A percentile compares a stretch with the other conserved stretches of the same genome.
phyloP scores from a whole-genome alignment of 805 yeast species.

The Yarrowia hollandica region DNA sequence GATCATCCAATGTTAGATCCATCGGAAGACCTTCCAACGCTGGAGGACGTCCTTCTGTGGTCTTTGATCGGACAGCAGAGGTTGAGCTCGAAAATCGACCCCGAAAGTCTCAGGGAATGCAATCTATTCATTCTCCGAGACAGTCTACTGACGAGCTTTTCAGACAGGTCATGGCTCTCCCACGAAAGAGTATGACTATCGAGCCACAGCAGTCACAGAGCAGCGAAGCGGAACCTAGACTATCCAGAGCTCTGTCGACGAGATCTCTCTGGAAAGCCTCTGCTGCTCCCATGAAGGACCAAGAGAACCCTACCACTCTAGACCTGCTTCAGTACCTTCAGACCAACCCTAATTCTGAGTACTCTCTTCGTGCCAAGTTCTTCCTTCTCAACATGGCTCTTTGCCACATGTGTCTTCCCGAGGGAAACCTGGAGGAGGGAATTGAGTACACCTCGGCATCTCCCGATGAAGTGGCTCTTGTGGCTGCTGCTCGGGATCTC shows the following conservation, averaged over 20 bases:
- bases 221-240: constrained; percentile 22
- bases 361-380: constrained; percentile 71
- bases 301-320: constrained; percentile 54
- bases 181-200: constrained; percentile 33
- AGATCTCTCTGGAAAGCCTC: constrained; percentile 49
- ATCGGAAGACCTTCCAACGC: constrained; percentile 22
- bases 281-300: constrained; percentile 49
- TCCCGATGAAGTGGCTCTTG: constrained; percentile 93
- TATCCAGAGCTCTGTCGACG: constrained; percentile 14
- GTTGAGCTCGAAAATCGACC: background rate
- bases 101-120: constrained; percentile 11
- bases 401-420: constrained; percentile 87
- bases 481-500: constrained; percentile 91
- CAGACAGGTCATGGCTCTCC: constrained; percentile 36
- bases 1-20: background rate
- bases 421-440: constrained; percentile 43
- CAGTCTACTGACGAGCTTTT: constrained; percentile 33
- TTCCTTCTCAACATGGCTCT: constrained; percentile 79
- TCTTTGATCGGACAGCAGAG: constrained; percentile 1
- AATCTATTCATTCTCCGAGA: constrained; percentile 17
- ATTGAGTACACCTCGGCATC: constrained; percentile 90
- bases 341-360: constrained; percentile 64
- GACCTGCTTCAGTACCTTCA: constrained; percentile 72
- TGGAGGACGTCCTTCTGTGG: constrained; percentile 27
- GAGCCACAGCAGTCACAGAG: background rate